Percentiles rank a stretch among this genome's conserved stretches.
phyloP scores from a whole-genome alignment of 2,329 filamentous ascomycete species.

The Scortechinia acanthostroma region DNA sequence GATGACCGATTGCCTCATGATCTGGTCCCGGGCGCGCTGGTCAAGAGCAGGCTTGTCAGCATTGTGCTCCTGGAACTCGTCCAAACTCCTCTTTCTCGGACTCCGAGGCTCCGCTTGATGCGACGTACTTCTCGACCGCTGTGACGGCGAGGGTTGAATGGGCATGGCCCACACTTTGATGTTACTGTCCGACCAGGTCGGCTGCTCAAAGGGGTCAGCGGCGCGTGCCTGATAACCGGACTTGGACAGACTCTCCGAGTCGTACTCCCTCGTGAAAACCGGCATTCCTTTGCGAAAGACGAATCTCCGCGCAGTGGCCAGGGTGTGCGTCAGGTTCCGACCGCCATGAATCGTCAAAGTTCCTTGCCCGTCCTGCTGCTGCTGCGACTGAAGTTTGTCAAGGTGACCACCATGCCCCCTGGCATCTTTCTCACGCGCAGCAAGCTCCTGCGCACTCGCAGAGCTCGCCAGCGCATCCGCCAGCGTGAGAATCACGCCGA shows the following conservation, averaged over 20 bases:
- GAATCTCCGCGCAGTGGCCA: slow-evolving; percentile 62
- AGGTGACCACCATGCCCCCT: slow-evolving; percentile 5
- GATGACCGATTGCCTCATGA: slow-evolving; percentile 45
- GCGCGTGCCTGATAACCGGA: slow-evolving; percentile 3
- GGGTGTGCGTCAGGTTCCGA: slow-evolving; percentile 53
- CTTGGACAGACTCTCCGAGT: slow-evolving; percentile 17
- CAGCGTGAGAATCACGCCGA: slow-evolving; percentile 62
- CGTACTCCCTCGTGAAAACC: slow-evolving; percentile 45
- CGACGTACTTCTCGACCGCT: background rate
- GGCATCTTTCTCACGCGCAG: slow-evolving; percentile 13
- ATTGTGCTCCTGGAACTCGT: slow-evolving; percentile 25
- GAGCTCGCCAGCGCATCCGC: slow-evolving; percentile 43
- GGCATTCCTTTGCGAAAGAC: slow-evolving; percentile 65
- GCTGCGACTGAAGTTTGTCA: slow-evolving; percentile 3
- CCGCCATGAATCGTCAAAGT: slow-evolving; percentile 50
- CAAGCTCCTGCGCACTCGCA: slow-evolving; percentile 16
- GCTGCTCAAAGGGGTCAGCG: slow-evolving; percentile 21
- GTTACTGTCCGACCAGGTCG: slow-evolving; percentile 50
- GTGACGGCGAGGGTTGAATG: slow-evolving; percentile 19
- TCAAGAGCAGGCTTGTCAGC: slow-evolving; percentile 7
- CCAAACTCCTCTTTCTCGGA: slow-evolving; percentile 34
- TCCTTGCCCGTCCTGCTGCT: background rate
- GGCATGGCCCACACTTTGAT: slow-evolving; percentile 62
- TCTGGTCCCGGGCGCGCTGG: slow-evolving; percentile 17
- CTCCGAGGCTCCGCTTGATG: slow-evolving; percentile 4